phyloP scores from a whole-genome alignment of 2,329 filamentous ascomycete species.

The Phyllosticta citribraziliensis region DNA sequence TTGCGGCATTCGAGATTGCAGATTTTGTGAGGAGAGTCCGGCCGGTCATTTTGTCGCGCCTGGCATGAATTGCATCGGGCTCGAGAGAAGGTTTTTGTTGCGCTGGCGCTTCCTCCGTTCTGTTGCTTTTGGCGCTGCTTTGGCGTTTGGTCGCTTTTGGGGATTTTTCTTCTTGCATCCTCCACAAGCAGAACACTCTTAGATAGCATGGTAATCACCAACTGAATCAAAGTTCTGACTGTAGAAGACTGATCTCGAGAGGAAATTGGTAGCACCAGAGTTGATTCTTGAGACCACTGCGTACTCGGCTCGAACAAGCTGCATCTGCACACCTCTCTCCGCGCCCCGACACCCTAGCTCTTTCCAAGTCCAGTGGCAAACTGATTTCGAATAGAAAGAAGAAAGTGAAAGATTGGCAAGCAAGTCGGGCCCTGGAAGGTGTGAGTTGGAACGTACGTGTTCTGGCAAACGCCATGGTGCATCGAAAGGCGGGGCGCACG shows the following conservation, averaged over 20 bases:
- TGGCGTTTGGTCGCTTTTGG: conserved; percentile 3
- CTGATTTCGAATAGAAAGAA: neutral
- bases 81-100: neutral
- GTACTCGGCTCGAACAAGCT: neutral
- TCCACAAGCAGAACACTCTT: neutral
- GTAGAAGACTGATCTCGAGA: neutral
- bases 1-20: conserved; percentile 1
- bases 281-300: neutral
- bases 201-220: neutral
- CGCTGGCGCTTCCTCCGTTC: neutral
- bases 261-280: neutral
- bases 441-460: neutral
- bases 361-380: neutral
- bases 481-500: neutral
- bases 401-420: neutral
- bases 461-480: neutral
- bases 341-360: neutral
- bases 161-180: neutral
- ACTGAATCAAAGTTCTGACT: neutral
- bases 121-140: neutral
- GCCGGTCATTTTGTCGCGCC: conserved; percentile 1
- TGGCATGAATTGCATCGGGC: neutral
- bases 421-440: neutral
- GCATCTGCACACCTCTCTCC: neutral
- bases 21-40: neutral